Evolutionary conservation across 2,329 filamentous ascomycete genomes (phyloP), one percentile per base, ranked within the genome.

Genomic region (Moelleriella libera): DNA sequence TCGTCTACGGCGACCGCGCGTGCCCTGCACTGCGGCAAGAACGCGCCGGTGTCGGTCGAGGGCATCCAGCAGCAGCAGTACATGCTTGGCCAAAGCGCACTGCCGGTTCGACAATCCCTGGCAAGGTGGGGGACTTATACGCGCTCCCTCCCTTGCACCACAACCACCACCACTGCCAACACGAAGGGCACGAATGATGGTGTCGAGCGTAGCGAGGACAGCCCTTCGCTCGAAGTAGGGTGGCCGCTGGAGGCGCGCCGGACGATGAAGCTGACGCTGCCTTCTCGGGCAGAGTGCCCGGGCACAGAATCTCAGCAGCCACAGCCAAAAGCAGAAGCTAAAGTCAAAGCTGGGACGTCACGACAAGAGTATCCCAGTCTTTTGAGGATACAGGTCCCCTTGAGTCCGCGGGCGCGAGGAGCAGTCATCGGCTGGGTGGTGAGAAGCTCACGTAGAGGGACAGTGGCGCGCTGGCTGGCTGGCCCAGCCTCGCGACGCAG

Each of bases 1-100:
- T 77, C 45, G 68, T 77, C 28, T 68, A 63, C n/a, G 64, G 59
- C 1, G 75, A 73, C 48, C 60, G 62, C 32, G 71, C 76, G 54
- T 78, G 74, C 50, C 62, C 2, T 78, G 30, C 64, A 64, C 14
- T 78, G 75, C 53, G 68, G 68, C 1, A 68, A 63, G 4, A 59
- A 65, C 34, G 21, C 21, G 21, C 21, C 21, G 21, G 21, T 21
- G 21, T 21, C 21, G 21, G 21, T 21, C 64, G 69, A 31, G 56
- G 56, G 2, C 70, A 68, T 0, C 59, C 63, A 0, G 62, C 71
- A 45, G 74, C 70, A 72, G 45, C 70, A 74, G 31, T 75, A 76
- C 50, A 76, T 75, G 72, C 50, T 58, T 58, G 1, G 65, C 61
- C 6, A 75, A 72, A 41, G 65, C 69, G 0, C 72, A 76, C 50